phyloP scores from a whole-genome alignment of 2,329 filamentous ascomycete species.

The Drechslerella dactyloides region DNA sequence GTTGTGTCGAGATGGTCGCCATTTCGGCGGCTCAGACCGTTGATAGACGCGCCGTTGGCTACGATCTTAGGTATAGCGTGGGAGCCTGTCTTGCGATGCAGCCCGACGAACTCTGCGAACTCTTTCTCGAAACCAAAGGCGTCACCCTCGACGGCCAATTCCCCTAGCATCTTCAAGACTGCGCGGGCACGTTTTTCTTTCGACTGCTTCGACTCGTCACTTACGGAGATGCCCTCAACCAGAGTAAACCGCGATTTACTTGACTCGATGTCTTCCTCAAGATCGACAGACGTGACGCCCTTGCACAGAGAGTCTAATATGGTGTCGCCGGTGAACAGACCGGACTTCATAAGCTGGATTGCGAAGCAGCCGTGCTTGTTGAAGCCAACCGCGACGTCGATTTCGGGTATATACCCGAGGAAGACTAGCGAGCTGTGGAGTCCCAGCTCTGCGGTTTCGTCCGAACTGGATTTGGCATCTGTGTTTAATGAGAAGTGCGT shows the following conservation, averaged over 20 bases:
- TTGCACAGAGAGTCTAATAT: conserved; percentile 48
- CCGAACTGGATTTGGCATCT: conserved; percentile 22
- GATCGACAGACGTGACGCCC: conserved; percentile 33
- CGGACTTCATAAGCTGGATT: conserved; percentile 45
- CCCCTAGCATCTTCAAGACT: conserved; percentile 27
- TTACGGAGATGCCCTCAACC: conserved; percentile 12
- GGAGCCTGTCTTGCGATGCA: conserved; percentile 39
- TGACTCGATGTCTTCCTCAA: conserved; percentile 27
- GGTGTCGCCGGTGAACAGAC: conserved; percentile 42
- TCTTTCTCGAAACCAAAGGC: conserved; percentile 48
- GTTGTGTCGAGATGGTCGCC: conserved; percentile 23
- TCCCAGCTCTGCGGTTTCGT: conserved; percentile 20
- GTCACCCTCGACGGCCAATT: conserved; percentile 36
- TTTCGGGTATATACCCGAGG: conserved; percentile 39
- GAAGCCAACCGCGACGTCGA: conserved; percentile 48
- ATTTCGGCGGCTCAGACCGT: conserved; percentile 27
- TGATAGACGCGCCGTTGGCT: conserved; percentile 21
- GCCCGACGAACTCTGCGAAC: conserved; percentile 45
- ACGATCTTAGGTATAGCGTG: conserved; percentile 27
- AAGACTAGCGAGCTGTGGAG: conserved; percentile 38
- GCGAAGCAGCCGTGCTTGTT: conserved; percentile 44
- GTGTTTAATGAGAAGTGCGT: conserved; percentile 33
- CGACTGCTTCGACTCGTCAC: conserved; percentile 6
- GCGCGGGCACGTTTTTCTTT: conserved; percentile 33
- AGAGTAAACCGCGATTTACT: conserved; percentile 28